phyloP scores from a whole-genome alignment of 1,284 basidiomycete species.

The Salmacisia buchloeana region DNA sequence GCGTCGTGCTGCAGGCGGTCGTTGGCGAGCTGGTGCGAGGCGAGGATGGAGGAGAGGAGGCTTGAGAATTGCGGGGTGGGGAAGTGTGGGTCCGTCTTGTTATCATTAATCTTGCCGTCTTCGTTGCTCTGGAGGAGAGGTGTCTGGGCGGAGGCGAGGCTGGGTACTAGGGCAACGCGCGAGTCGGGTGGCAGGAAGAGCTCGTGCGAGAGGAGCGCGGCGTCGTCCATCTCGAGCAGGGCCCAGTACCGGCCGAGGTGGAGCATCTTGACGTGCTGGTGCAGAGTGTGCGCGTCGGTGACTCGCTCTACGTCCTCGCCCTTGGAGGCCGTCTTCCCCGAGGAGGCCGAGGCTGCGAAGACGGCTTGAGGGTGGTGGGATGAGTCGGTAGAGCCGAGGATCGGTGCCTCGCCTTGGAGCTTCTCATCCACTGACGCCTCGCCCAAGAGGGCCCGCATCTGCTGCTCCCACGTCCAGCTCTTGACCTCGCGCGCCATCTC shows the following conservation, averaged over 20 bases:
- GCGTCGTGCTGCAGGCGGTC: constrained; percentile 19
- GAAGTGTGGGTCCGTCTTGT: constrained; percentile 20
- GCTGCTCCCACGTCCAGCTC: constrained; percentile 4
- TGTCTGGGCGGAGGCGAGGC: neutral
- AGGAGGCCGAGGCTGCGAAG: neutral
- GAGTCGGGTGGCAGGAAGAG: constrained; percentile 16
- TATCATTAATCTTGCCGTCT: neutral
- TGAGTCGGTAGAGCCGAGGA: neutral
- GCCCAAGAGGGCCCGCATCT: neutral
- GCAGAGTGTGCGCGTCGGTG: neutral
- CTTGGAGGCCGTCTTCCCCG: neutral
- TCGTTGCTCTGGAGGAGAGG: neutral
- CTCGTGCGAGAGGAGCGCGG: constrained; percentile 3
- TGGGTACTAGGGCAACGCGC: constrained; percentile 17
- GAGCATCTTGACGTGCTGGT: neutral
- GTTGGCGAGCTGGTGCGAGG: constrained; percentile 13
- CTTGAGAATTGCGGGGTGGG: constrained; percentile 20
- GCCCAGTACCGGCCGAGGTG: neutral
- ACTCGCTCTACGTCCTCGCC: too few relatives aligned
- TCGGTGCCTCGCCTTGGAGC: neutral
- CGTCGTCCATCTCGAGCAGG: constrained; percentile 6
- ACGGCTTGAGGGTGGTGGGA: neutral
- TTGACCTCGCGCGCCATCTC: neutral
- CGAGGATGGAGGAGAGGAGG: constrained; percentile 19
- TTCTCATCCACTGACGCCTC: neutral